Evolutionary conservation across 495 filamentous ascomycete species (phyloP).

Genomic region (Penicillium odoratum): DNA sequence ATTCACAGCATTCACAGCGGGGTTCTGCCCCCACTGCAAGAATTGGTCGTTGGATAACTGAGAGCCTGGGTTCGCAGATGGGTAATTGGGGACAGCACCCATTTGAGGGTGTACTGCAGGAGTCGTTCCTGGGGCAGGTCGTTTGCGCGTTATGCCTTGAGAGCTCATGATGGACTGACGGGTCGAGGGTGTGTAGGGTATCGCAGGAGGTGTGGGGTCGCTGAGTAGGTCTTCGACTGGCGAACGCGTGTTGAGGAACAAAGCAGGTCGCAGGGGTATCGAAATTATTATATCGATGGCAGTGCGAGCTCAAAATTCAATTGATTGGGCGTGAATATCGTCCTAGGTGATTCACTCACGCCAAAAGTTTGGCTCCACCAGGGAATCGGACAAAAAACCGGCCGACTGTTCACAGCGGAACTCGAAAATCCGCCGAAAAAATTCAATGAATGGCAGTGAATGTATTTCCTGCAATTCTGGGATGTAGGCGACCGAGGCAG

Average conservation of each 20-base stretch:
- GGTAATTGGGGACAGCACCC: conserved; percentile 34
- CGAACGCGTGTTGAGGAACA: neutral
- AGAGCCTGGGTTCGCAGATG: conserved; percentile 30
- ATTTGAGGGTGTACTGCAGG: conserved; percentile 55
- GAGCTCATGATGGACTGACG: conserved; percentile 36
- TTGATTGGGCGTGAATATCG: conserved; percentile 13
- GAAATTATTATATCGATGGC: neutral
- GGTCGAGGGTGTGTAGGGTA: conserved; percentile 12
- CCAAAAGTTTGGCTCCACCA: conserved; percentile 15
- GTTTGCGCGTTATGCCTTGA: conserved; percentile 59
- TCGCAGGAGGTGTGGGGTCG: conserved; percentile 9
- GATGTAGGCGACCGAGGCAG: neutral
- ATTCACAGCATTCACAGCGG: conserved; percentile 36
- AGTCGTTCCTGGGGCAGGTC: conserved; percentile 69
- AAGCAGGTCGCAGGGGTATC: neutral
- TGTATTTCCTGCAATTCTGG: neutral
- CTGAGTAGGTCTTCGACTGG: neutral
- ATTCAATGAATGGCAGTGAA: neutral
- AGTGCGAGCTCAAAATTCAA: neutral
- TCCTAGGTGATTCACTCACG: conserved; percentile 15
- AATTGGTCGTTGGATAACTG: conserved; percentile 56
- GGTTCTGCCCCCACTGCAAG: conserved; percentile 53
- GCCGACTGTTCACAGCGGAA: conserved; percentile 10
- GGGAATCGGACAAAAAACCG: conserved; percentile 15
- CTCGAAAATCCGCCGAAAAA: neutral